Evolutionary conservation across 2,329 filamentous ascomycete species (phyloP).

Genomic region (Neospermospora avenae): DNA sequence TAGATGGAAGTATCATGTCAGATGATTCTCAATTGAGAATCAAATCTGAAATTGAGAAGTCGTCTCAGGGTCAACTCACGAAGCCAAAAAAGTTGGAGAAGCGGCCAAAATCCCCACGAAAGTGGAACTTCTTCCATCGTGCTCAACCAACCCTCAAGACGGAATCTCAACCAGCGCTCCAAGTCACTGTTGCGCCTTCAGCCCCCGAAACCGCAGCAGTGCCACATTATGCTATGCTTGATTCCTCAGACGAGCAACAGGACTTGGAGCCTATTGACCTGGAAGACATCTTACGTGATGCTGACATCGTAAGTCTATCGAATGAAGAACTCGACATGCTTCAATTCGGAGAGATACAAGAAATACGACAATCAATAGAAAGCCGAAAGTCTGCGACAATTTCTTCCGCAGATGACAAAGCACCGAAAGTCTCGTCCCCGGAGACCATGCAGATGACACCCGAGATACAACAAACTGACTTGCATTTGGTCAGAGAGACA

Average conservation of each 20-base stretch:
- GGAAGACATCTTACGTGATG: conserved; percentile 50
- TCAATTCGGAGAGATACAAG: conserved; percentile 31
- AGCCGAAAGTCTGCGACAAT: conserved; percentile 16
- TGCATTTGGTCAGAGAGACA: conserved; percentile 23
- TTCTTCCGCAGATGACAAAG: conserved; percentile 4
- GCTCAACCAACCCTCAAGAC: conserved; percentile 43
- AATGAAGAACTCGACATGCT: conserved; percentile 33
- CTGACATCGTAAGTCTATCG: conserved; percentile 32
- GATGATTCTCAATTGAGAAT: conserved; percentile 48
- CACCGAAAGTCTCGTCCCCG: conserved; percentile 23
- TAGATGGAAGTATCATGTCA: conserved; percentile 55
- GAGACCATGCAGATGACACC: conserved; percentile 22
- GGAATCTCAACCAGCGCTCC: conserved; percentile 42
- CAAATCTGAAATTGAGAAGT: conserved; percentile 40
- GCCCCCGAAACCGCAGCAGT: conserved; percentile 42
- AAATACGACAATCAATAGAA: conserved; percentile 26
- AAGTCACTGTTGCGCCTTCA: conserved; percentile 44
- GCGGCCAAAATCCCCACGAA: conserved; percentile 49
- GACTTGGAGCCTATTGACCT: conserved; percentile 36
- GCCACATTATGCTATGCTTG: conserved; percentile 60
- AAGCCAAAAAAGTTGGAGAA: conserved; percentile 55
- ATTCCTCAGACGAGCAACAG: conserved; percentile 47
- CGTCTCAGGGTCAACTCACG: conserved; percentile 19
- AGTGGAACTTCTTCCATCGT: conserved; percentile 62
- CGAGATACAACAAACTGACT: conserved; percentile 25